Base-by-base conservation (phyloP, 768 basidiomycete species). In the Tubosaeta sp. region DNA sequence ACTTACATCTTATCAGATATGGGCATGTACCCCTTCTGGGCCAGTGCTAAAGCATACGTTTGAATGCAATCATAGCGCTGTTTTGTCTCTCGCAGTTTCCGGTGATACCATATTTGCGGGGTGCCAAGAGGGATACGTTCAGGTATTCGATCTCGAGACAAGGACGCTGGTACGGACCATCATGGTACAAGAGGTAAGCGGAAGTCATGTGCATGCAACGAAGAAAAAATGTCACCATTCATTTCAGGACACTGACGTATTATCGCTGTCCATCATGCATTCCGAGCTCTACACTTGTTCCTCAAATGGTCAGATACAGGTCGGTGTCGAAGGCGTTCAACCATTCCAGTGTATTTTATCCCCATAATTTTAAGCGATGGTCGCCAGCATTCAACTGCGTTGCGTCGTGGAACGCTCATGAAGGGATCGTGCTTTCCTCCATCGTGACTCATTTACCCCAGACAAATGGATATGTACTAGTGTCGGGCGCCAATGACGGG, bases 51-150 rank as follows among this genome's bases (percentile, higher is more conserved):
- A 80, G 19, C 82, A 89, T 55, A 82, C 85, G 4, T 90, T 90
- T 54, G 75, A 80, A 25, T 89, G 86, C 59, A 75, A 69, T 48
- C 82, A 82, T 57, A 90, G 93, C 2, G 94, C 92, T 0, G 83
- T 96, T 6, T 74, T 94, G n/a, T 82, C 91, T 0, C 75, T 98
- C 24, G 81, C 82, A 2, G 79, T 80, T 0, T 76, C 77, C 30
- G 86, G 84, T 19, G 89, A 90, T 18, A 89, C 90, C 1, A 76
- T 97, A 19, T 96, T 87, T 60, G 95, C 91, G 7, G 95, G 93
- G 0, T 89, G 94, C 59, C 95, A 98, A 69, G 93, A 92, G 55
- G 95, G 95, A 3, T 85, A 88, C 58, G 90, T 97, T 59, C 87
- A 87, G 56, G 85, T 97, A 5, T 82, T 90, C 70, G 94, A 97